Percentiles rank a stretch among this genome's conserved stretches.
Evolutionary conservation across 306 rosid species (phyloP).

Genomic region (Inga laurina): DNA sequence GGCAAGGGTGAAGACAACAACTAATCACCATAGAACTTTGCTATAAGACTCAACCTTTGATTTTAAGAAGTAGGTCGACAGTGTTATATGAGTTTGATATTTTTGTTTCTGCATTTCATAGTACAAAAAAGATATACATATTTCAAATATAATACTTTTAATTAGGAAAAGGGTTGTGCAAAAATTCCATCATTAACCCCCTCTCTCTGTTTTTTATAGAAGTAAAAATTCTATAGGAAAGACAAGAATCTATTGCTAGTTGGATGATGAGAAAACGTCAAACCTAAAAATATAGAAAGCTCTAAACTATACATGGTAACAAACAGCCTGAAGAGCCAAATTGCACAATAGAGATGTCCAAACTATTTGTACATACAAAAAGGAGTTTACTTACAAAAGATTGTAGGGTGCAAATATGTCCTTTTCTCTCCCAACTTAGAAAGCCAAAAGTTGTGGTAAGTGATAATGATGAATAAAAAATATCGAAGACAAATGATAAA

Average conservation of each 20-base stretch:
- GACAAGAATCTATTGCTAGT: no score
- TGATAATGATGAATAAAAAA: background rate
- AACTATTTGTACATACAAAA: no score
- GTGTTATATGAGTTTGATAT: constrained; percentile 1
- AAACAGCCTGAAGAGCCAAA: no score
- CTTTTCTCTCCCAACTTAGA: constrained; percentile 5
- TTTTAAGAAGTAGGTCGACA: background rate
- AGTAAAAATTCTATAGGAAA: no score
- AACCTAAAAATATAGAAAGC: no score
- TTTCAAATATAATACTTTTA: background rate
- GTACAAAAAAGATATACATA: background rate
- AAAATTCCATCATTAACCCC: background rate
- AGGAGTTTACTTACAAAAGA: no score
- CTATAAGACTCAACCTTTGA: background rate
- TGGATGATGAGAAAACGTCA: no score
- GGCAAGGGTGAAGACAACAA: background rate
- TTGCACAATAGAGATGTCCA: no score
- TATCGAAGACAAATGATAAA: constrained; percentile 27
- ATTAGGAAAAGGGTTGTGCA: background rate
- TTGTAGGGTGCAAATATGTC: background rate
- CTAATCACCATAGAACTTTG: background rate
- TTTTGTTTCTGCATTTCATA: background rate
- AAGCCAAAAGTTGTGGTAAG: constrained; percentile 8
- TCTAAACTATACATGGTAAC: no score
- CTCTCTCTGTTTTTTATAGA: no score